Evolutionary conservation across 1,139 yeast species (phyloP).

Genomic region (Geotrichum macrosporum): DNA sequence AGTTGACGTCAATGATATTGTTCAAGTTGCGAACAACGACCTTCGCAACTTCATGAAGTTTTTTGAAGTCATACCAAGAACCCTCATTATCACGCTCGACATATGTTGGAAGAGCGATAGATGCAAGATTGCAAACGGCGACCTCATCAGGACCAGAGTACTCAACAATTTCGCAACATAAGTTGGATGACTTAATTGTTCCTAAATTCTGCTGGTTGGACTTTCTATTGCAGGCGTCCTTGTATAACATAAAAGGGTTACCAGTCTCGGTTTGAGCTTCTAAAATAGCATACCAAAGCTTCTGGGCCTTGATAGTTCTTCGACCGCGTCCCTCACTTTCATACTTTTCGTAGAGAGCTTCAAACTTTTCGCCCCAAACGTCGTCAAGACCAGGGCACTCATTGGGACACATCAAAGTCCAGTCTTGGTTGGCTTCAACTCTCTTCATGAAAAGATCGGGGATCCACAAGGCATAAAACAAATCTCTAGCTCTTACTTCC

Average conservation of each 20-base stretch:
- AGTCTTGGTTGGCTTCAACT: constrained; percentile 69
- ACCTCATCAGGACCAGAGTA: constrained; percentile 83
- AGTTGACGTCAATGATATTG: constrained; percentile 70
- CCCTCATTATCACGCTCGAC: constrained; percentile 47
- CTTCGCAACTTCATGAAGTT: constrained; percentile 68
- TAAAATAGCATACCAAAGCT: constrained; percentile 79
- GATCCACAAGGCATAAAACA: constrained; percentile 89
- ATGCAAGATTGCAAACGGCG: constrained; percentile 88
- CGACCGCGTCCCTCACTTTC: constrained; percentile 70
- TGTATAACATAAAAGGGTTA: constrained; percentile 86
- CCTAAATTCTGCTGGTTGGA: constrained; percentile 86
- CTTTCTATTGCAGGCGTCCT: constrained; percentile 80
- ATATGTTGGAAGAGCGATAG: constrained; percentile 76
- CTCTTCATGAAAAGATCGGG: constrained; percentile 88
- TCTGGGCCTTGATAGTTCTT: constrained; percentile 74
- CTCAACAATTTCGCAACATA: constrained; percentile 88
- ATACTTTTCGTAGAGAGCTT: constrained; percentile 61
- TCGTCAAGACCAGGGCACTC: constrained; percentile 83
- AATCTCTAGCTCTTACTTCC: constrained; percentile 83
- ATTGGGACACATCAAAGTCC: constrained; percentile 86
- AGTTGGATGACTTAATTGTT: constrained; percentile 77
- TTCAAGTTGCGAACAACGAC: constrained; percentile 72
- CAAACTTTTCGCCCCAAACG: constrained; percentile 78
- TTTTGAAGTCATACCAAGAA: constrained; percentile 61
- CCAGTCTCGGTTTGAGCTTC: constrained; percentile 93